Evolutionary conservation across 2,329 filamentous ascomycete species (phyloP).

Genomic region (Beauveria sp.): DNA sequence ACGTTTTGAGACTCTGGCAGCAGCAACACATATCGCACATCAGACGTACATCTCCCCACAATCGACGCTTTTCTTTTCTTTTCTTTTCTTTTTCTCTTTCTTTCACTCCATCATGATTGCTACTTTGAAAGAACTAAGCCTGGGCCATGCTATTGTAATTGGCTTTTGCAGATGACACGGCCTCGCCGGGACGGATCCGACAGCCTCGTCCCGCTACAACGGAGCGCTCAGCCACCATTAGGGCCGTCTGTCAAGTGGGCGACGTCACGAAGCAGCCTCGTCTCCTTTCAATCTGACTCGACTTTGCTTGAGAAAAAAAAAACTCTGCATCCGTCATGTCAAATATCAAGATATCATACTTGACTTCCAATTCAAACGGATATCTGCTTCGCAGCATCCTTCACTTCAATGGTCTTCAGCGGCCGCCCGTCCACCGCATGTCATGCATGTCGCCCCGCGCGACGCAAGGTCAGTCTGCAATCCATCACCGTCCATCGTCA

Average conservation of each 20-base stretch:
- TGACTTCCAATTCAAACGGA: not conserved
- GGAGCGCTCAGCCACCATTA: not conserved
- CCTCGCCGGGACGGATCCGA: not conserved
- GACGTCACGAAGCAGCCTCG: not conserved
- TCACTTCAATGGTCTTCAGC: conserved; percentile 20
- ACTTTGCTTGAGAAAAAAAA: not conserved
- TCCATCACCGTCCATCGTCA: not conserved
- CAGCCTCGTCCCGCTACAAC: not conserved
- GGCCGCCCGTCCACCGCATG: conserved; percentile 22
- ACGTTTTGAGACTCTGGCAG: too few relatives aligned
- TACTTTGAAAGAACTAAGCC: too few relatives aligned
- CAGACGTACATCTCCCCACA: too few relatives aligned
- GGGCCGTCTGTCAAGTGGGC: not conserved
- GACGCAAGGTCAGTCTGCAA: conserved; percentile 17
- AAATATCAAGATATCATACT: too few relatives aligned
- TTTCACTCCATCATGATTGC: too few relatives aligned
- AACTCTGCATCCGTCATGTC: not conserved
- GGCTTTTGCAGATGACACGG: not conserved
- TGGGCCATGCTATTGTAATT: not conserved
- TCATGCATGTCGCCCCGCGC: conserved; percentile 19
- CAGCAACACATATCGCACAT: too few relatives aligned
- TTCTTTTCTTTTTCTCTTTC: too few relatives aligned
- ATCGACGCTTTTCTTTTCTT: too few relatives aligned
- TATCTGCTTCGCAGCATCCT: not conserved
- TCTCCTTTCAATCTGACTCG: not conserved